Base-by-base conservation (phyloP, 352 stramenopile genomes). In the Pythium sp. region DNA sequence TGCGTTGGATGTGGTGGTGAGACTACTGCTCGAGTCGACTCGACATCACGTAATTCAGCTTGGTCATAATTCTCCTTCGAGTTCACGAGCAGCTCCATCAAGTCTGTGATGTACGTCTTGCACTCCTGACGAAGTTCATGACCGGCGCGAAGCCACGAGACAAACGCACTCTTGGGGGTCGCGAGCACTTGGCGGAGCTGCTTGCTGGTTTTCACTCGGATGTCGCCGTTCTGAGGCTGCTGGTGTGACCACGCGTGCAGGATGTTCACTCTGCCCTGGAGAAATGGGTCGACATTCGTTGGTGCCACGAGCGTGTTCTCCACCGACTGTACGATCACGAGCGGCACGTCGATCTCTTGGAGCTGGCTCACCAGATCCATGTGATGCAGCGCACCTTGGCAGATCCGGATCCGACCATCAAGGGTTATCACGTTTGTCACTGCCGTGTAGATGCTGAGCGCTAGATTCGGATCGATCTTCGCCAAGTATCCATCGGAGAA, bases 381-480 rank as follows among this genome's bases (percentile, higher is more conserved):
- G 67, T 97, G 87, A 14, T 87, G 78, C 46, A 98, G 69, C 8
- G 86, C 88, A 14, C 90, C 91, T 57, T 90, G 75, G 49, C 84
- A 94, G 11, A 97, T 72, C 0, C 86, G 84, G 28, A 95, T 82
- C 28, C 94, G 83, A 0, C 93, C 93, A 51, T 97, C 89, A 28
- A 97, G 80, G 3, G 92, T 92, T 63, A 98, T 98, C 1, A 89
- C 72, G 62, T 98, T 98, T 1, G 87, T 94, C 28, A 98, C 91
- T 0, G 93, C 93, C 12, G 91, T 97, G 76, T 97, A 97, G 24
- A 98, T 97, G 58, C 95, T 98, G 2, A 98, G 77, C 2, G 91
- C 93, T 1, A 98, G 74, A 34, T 96, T 94, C 51, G 83, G 73
- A 47, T 96, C 91, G 3, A 98, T 79, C 58, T 91, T 83, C 15